Conservation (phyloP, 2,329 filamentous ascomycete species). For the Aspergillus carbonarius region DNA sequence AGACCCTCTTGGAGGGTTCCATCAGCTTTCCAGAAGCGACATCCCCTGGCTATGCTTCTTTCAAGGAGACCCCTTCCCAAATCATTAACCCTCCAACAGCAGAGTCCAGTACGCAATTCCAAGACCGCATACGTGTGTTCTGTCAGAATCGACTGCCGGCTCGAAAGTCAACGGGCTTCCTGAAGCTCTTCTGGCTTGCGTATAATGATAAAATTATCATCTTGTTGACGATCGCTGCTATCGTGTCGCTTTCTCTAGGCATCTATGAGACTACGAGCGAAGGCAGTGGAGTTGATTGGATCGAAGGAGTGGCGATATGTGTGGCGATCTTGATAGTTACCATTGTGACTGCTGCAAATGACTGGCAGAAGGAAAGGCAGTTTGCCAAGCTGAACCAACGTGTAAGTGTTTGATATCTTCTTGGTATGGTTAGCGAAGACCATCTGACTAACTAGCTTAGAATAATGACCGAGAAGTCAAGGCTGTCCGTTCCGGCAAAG, state of each 20-base stretch:
- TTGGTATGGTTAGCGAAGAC: background rate
- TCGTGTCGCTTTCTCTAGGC: constrained; percentile 67
- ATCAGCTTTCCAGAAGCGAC: constrained; percentile 73
- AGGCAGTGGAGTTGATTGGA: constrained; percentile 58
- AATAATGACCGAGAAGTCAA: constrained; percentile 67
- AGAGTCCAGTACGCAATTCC: constrained; percentile 38
- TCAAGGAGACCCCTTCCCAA: constrained; percentile 8
- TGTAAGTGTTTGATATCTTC: constrained; percentile 23
- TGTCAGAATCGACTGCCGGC: constrained; percentile 62
- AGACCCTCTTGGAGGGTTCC: constrained; percentile 62
- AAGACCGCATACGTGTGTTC: constrained; percentile 61
- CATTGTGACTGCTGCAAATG: constrained; percentile 62
- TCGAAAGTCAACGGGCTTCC: constrained; percentile 62
- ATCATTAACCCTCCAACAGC: constrained; percentile 8
- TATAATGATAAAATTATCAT: constrained; percentile 75
- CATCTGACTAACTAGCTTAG: constrained; percentile 37
- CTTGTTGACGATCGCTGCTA: constrained; percentile 65
- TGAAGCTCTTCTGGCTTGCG: constrained; percentile 64
- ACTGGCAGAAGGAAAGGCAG: constrained; percentile 67
- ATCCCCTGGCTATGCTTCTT: constrained; percentile 4
- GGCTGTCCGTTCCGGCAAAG: constrained; percentile 65
- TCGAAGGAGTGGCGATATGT: constrained; percentile 66
- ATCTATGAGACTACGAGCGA: constrained; percentile 64
- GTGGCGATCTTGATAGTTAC: constrained; percentile 66
- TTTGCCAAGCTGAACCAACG: constrained; percentile 62